Evolutionary conservation across 352 stramenopile species (phyloP).

Genomic region (Globisporangium sylvaticum): DNA sequence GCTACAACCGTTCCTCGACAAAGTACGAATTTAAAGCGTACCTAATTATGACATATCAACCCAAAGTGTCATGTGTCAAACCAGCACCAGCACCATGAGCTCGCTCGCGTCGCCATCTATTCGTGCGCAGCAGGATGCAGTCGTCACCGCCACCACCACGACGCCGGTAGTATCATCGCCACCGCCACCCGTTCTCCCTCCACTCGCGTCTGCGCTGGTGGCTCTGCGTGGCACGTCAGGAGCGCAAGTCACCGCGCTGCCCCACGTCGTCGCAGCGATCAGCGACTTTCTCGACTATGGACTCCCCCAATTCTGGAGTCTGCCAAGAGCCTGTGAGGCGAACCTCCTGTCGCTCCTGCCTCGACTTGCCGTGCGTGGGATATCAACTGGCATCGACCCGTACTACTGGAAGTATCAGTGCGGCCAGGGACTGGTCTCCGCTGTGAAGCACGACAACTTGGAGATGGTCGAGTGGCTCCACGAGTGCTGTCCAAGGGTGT

Average conservation of each 20-base stretch:
- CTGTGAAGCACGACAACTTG: slow-evolving; percentile 1
- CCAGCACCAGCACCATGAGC: too few relatives aligned
- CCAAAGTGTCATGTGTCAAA: too few relatives aligned
- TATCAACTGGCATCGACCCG: not conserved
- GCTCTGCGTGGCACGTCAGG: not conserved
- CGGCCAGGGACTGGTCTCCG: not conserved
- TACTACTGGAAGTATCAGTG: not conserved
- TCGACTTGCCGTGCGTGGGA: not conserved
- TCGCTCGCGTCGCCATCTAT: not conserved
- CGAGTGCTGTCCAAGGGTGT: not conserved
- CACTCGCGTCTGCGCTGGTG: too few relatives aligned
- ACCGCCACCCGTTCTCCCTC: not conserved
- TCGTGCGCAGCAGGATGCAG: not conserved
- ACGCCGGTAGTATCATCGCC: not conserved
- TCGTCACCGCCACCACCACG: not conserved
- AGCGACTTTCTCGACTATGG: not conserved
- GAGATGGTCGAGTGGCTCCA: slow-evolving; percentile 3
- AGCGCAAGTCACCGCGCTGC: not conserved
- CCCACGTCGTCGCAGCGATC: not conserved
- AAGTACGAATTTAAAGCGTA: too few relatives aligned
- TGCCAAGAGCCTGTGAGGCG: not conserved
- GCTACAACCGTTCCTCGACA: too few relatives aligned
- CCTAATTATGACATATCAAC: too few relatives aligned
- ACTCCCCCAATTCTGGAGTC: not conserved
- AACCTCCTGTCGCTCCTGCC: not conserved